Evolutionary conservation across 2,329 filamentous ascomycete species (phyloP).

Genomic region (Blumeria hordei): DNA sequence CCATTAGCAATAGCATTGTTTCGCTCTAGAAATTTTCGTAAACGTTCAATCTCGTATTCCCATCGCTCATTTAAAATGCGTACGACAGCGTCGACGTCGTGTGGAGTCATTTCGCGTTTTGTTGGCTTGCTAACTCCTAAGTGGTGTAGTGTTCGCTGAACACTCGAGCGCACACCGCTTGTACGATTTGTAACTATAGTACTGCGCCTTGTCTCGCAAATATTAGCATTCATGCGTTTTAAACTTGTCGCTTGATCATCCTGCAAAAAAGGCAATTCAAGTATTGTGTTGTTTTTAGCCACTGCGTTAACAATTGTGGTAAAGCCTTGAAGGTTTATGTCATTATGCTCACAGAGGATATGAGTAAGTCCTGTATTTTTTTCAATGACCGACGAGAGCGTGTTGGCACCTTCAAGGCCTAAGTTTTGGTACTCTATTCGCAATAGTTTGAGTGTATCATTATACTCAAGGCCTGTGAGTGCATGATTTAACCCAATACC

Average conservation of each 20-base stretch:
- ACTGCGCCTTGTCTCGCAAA: slow-evolving; percentile 9
- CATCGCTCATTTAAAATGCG: slow-evolving; percentile 12
- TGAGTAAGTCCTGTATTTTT: slow-evolving; percentile 36
- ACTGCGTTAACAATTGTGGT: slow-evolving; percentile 44
- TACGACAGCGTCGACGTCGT: slow-evolving; percentile 14
- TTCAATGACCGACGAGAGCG: slow-evolving; percentile 42
- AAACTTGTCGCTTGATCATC: slow-evolving; percentile 35
- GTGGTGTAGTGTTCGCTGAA: slow-evolving; percentile 11
- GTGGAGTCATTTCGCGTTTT: slow-evolving; percentile 11
- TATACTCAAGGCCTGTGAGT: slow-evolving; percentile 36
- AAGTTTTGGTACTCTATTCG: slow-evolving; percentile 45
- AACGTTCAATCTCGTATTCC: slow-evolving; percentile 11
- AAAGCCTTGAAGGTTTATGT: slow-evolving; percentile 45
- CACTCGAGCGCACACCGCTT: slow-evolving; percentile 9
- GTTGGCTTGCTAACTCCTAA: slow-evolving; percentile 11
- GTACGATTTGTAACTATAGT: slow-evolving; percentile 6
- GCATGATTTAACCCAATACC: slow-evolving; percentile 44
- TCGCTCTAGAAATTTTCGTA: slow-evolving; percentile 12
- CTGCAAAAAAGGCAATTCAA: slow-evolving; percentile 38
- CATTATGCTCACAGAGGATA: slow-evolving; percentile 48
- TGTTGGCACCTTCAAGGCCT: slow-evolving; percentile 43
- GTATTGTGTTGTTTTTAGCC: slow-evolving; percentile 36
- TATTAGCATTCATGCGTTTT: slow-evolving; percentile 19
- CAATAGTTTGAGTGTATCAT: slow-evolving; percentile 34
- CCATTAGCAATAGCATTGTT: slow-evolving; percentile 13